These are phyloP conservation scores for Fraxinus greggii DNA, from an alignment of 305 asterid genomes.

Conservation along the genomic window DNA sequence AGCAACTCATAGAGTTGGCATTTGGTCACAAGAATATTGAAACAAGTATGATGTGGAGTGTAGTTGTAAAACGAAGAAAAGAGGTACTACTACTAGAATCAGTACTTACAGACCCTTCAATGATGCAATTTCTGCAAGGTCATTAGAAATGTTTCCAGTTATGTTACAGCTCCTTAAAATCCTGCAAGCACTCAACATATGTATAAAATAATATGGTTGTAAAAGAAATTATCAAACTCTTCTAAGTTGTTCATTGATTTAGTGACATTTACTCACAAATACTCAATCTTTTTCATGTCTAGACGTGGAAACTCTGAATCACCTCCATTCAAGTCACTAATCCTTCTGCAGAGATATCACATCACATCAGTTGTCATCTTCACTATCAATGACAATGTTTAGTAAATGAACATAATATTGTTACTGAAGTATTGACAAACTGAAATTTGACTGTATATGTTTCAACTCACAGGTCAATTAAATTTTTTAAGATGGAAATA, in stretches of 20 bases:
- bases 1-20: background rate
- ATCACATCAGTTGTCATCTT: background rate
- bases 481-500: conserved; percentile 37
- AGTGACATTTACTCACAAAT: conserved; percentile 36
- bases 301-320: conserved; percentile 43
- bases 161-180: conserved; percentile 53
- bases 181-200: conserved; percentile 30
- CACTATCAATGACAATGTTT: background rate
- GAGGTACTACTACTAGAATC: background rate
- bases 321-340: conserved; percentile 42
- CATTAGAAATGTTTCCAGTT: conserved; percentile 35
- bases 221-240: conserved; percentile 9
- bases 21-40: background rate
- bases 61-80: background rate
- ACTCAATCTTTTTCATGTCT: conserved; percentile 21
- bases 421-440: background rate
- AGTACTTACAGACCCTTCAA: conserved; percentile 30
- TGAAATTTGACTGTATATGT: background rate
- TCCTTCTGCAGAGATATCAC: conserved; percentile 43
- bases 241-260: background rate
- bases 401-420: background rate
- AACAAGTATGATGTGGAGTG: background rate
- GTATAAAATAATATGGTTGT: background rate
- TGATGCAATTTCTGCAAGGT: conserved; percentile 20
- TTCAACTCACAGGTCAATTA: conserved; percentile 48